Evolutionary conservation across 2,329 filamentous ascomycete species (phyloP).

Genomic region (Aureobasidium namibiae): DNA sequence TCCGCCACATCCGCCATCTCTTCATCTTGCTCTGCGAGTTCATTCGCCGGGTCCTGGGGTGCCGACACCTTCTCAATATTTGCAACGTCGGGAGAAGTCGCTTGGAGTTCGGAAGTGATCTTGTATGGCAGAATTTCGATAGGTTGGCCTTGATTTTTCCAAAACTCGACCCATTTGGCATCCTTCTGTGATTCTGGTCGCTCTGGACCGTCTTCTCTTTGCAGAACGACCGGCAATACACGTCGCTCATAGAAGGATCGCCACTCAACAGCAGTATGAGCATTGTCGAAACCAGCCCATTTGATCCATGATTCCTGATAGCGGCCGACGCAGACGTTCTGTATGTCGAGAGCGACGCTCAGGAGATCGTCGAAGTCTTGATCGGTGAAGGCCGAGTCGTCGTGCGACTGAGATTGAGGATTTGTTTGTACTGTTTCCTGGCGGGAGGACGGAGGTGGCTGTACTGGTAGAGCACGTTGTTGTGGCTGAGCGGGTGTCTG

Average conservation of each 20-base stretch:
- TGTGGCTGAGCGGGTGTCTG: background rate
- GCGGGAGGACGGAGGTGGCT: background rate
- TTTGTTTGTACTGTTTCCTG: background rate
- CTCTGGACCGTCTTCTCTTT: background rate
- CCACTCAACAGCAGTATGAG: conserved; percentile 23
- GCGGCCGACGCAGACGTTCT: conserved; percentile 9
- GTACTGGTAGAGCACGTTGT: background rate
- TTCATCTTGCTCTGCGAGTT: background rate
- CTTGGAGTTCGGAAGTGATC: background rate
- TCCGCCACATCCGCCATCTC: background rate
- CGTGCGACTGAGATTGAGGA: background rate
- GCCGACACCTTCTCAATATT: background rate
- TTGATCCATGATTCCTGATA: conserved; percentile 21
- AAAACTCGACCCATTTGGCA: background rate
- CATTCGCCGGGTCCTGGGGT: background rate
- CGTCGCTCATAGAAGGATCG: conserved; percentile 19
- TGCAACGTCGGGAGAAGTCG: no score
- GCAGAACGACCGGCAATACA: conserved; percentile 20
- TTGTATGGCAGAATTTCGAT: background rate
- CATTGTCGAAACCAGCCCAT: conserved; percentile 15
- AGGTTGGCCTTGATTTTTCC: conserved; percentile 5
- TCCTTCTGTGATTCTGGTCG: background rate
- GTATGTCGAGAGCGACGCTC: conserved; percentile 15
- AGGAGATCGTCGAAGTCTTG: conserved; percentile 15
- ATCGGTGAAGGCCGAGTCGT: conserved; percentile 26